These are phyloP conservation scores for Strobilomyces confusus DNA, from an alignment of 768 basidiomycete species.

Conservation along the genomic window DNA sequence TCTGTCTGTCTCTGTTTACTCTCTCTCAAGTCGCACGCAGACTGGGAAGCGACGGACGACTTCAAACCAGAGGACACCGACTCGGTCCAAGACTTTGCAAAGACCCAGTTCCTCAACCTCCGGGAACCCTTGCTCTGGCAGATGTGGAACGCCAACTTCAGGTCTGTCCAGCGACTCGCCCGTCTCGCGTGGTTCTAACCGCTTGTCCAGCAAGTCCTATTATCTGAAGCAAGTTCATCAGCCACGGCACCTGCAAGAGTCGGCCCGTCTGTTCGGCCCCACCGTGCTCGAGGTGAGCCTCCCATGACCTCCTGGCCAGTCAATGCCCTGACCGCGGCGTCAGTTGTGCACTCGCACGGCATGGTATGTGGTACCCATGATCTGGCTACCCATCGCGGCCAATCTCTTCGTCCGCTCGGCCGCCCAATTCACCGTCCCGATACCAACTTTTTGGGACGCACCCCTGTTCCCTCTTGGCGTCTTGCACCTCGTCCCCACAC, in stretches of 20 bases:
- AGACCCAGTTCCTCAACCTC: conserved; percentile 90
- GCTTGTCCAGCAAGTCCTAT: conserved; percentile 71
- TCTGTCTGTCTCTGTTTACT: not conserved
- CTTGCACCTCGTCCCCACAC: conserved; percentile 45
- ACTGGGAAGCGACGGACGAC: conserved; percentile 87
- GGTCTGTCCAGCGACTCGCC: conserved; percentile 37
- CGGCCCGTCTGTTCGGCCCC: conserved; percentile 85
- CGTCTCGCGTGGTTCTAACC: not conserved
- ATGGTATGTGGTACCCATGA: conserved; percentile 90
- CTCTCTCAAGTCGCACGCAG: conserved; percentile 35
- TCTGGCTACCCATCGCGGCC: conserved; percentile 86
- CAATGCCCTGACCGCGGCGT: not conserved
- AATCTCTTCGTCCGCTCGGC: conserved; percentile 82
- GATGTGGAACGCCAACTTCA: conserved; percentile 84
- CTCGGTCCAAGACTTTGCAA: conserved; percentile 72
- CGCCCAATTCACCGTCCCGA: conserved; percentile 67
- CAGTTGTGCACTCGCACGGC: conserved; percentile 79
- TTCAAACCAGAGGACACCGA: conserved; percentile 93
- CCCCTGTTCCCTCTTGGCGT: conserved; percentile 53
- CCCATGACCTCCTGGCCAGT: not conserved
- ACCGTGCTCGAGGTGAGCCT: conserved; percentile 68
- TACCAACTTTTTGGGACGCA: conserved; percentile 60
- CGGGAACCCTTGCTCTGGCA: conserved; percentile 79
- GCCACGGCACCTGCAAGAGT: conserved; percentile 79
- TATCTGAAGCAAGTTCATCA: conserved; percentile 97